Evolutionary conservation across 331 rosid genomes (phyloP).

Genomic region (Spiraea crenata): DNA sequence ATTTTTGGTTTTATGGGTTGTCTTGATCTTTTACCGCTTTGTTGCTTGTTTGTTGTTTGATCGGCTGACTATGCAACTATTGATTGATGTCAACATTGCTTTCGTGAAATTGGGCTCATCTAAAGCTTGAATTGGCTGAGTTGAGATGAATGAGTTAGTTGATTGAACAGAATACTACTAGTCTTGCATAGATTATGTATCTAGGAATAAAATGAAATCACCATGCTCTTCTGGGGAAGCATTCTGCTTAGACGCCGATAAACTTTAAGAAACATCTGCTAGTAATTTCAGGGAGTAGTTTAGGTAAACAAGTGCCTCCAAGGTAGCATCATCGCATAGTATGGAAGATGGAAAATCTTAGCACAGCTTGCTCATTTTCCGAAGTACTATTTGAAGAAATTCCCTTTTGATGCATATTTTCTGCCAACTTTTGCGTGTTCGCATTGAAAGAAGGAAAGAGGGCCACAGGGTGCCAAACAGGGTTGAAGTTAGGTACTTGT

Average conservation of each 20-base stretch:
- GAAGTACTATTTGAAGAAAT: constrained; percentile 3
- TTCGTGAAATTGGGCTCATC: constrained; percentile 2
- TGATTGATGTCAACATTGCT: constrained; percentile 24
- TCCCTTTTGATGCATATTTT: not conserved
- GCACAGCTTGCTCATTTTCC: not conserved
- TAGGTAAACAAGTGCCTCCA: not conserved
- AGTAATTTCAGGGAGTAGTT: not conserved
- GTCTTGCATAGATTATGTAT: not conserved
- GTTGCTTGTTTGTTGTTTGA: constrained; percentile 24
- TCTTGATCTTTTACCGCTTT: not conserved
- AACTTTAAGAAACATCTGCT: not conserved
- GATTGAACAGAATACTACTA: constrained; percentile 18
- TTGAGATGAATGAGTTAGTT: constrained; percentile 14
- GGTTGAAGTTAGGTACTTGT: constrained; percentile 5
- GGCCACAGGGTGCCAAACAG: not conserved
- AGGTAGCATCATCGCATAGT: not conserved
- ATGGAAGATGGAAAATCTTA: not conserved
- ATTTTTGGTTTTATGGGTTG: constrained; percentile 13
- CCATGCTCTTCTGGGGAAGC: constrained; percentile 13
- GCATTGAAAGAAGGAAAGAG: not conserved
- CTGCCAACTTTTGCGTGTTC: not conserved
- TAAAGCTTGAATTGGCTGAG: constrained; percentile 22
- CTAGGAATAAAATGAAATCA: not conserved
- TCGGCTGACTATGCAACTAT: not conserved
- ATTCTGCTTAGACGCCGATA: not conserved